Evolutionary conservation across 768 basidiomycete genomes (phyloP).

Genomic region (Hortiboletus campestris): DNA sequence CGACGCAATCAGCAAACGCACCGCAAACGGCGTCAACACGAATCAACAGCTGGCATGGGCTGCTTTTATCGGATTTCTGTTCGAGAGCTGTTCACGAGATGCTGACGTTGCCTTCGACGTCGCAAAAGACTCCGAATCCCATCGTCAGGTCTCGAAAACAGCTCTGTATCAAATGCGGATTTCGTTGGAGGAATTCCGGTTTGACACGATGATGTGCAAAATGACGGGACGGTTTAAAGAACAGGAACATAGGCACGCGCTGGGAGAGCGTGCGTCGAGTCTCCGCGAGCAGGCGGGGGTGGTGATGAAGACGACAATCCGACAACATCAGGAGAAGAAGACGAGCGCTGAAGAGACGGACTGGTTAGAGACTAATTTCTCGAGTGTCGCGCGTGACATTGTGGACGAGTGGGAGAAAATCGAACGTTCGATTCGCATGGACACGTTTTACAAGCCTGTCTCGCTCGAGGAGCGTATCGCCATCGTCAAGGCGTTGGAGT

Average conservation of each 20-base stretch:
- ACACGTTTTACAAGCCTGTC: conserved; percentile 50
- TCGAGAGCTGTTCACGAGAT: conserved; percentile 46
- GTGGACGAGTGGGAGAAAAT: conserved; percentile 42
- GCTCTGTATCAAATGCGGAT: conserved; percentile 43
- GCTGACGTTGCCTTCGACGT: conserved; percentile 44
- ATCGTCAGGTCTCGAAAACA: conserved; percentile 51
- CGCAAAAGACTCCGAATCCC: conserved; percentile 48
- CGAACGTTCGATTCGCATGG: conserved; percentile 37
- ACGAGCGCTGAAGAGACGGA: conserved; percentile 14
- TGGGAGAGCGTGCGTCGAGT: conserved; percentile 22
- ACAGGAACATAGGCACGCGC: conserved; percentile 11
- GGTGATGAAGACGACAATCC: conserved; percentile 2
- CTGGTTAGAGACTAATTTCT: conserved; percentile 49
- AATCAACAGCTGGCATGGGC: conserved; percentile 45
- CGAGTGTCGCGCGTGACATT: conserved; percentile 29
- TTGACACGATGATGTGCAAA: conserved; percentile 39
- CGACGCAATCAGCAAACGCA: conserved; percentile 28
- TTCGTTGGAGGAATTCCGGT: conserved; percentile 49
- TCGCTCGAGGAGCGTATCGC: conserved; percentile 51
- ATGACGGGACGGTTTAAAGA: conserved; percentile 16
- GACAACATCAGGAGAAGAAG: conserved; percentile 25
- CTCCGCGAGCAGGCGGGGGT: conserved; percentile 3
- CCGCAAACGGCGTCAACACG: conserved; percentile 12
- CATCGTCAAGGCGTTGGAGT: conserved; percentile 39
- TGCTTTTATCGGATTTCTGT: conserved; percentile 44